Base-by-base conservation (phyloP, 805 yeast genomes). In the Saturnispora halmiae region DNA sequence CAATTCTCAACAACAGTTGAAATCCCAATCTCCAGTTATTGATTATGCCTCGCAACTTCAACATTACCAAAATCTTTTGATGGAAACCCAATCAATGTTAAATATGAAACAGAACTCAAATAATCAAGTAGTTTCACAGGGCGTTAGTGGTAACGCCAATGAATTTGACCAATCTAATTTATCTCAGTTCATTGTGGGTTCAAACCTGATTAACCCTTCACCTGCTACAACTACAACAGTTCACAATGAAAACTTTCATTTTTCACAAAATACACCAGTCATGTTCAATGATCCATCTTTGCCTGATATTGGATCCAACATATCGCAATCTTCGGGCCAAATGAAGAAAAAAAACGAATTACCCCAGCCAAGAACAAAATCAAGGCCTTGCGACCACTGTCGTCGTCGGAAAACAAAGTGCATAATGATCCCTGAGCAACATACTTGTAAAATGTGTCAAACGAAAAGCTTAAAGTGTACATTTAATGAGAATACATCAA, bases 331-430 rank as follows among this genome's bases (percentile, higher is more conserved):
- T 25, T 29, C 28, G 22, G 28, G 30, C 16, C 24, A 26, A 25
- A 33, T n/a, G 15, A 29, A 22, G 21, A 27, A 41, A 13, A 44
- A 45, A 30, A 48, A 50, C 34, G 62, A 56, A 31, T 55, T 55
- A 2, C 60, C 67, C 4, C 72, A 70, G 43, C 73, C 66, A 4
- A 49, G 63, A 28, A 50, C 64, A 1, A 63, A 68, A 48, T 61
- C 73, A 18, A 63, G 76, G 27, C 90, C 94, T 1, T 87, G 96
- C 55, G 95, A 84, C 54, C 85, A 79, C 50, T 88, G 96, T 59
- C 68, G 94, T 31, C 65, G 87, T 43, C 68, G 88, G 36, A 84
- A 83, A 54, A 80, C 82, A 18, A 76, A 82, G 48, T 88, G 96
- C 65, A 79, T 83, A 20, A 66, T 78, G 50, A 66, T 73, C 2